Evolutionary conservation across 768 basidiomycete species (phyloP), one percentile per base, ranked within the genome.

Genomic region (Agaricus bisporus): DNA sequence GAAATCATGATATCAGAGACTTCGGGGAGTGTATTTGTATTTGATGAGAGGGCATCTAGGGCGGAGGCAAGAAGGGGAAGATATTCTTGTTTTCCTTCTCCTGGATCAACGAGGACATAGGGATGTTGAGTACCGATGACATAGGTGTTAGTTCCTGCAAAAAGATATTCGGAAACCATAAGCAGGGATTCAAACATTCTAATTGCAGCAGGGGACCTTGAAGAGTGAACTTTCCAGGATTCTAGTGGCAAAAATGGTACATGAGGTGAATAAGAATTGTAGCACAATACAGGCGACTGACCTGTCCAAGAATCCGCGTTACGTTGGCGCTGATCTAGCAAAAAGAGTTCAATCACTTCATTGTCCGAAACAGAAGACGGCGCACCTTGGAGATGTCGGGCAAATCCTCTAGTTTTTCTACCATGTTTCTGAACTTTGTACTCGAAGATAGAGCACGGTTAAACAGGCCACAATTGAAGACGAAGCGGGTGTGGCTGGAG

Each of bases 1-100:
- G 93, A 91, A 51, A 98, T 74, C 61, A 98, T 74, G 68, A 98
- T 90, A 64, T 98, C 93, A 10, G 90, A 91, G 46, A 98, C 69
- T 46, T 84, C 78, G 7, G 82, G 81, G 42, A 74, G 70, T 5
- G 72, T 64, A 48, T 78, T 66, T 37, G 62, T 55, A 9, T 70
- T 61, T 51, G 60, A 60, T 25, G 67, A 61, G 14, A 63, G 63
- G 5, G 74, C 71, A 41, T 68, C 64, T n/a, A 92, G 72, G 20
- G 84, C 83, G 12, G 76, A 71, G 56, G 81, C 73, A 38, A 95
- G 83, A 45, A 82, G 53, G 9, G 86, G 77, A 15, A 82, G 76
- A 65, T 94, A 95, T 42, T 75, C 75, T 0, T 78, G 74, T 14
- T 73, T 71, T 2, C 89, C 91, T 66, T 94, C 86, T 10, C 83